Evolutionary conservation across 2,329 filamentous ascomycete genomes (phyloP).

Genomic region (Phoma herbarum): DNA sequence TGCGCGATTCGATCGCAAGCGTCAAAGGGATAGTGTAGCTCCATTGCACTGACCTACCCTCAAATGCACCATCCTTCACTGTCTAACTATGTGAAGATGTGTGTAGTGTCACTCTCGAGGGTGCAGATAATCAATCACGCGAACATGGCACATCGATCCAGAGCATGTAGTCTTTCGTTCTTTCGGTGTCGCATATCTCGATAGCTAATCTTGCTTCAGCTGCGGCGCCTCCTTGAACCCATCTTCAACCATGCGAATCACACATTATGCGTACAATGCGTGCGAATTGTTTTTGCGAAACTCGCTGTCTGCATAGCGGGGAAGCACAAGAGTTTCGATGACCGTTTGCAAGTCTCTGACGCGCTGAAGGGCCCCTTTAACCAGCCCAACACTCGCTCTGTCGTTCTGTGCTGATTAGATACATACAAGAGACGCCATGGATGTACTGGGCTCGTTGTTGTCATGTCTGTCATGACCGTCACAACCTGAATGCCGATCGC

Average conservation of each 20-base stretch:
- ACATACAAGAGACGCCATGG: conserved; percentile 1
- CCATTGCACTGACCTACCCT: background rate
- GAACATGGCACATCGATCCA: no score
- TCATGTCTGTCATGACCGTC: background rate
- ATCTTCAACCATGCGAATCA: background rate
- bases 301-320: background rate
- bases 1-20: background rate
- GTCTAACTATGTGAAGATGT: background rate
- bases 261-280: background rate
- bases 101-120: background rate
- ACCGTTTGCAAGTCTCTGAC: background rate
- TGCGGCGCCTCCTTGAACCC: background rate
- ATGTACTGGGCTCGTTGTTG: background rate
- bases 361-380: background rate
- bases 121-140: background rate
- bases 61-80: background rate
- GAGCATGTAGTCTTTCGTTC: background rate
- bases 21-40: background rate
- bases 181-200: background rate
- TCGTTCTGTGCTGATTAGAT: no score
- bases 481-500: conserved; percentile 1
- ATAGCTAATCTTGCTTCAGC: background rate
- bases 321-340: background rate
- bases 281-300: background rate
- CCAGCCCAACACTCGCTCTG: background rate